Percentiles rank a stretch among this genome's conserved stretches.
These are phyloP conservation scores for Melocanna baccifera DNA, from an alignment of 176 grass and related monocot genomes.

Conservation along the genomic window DNA sequence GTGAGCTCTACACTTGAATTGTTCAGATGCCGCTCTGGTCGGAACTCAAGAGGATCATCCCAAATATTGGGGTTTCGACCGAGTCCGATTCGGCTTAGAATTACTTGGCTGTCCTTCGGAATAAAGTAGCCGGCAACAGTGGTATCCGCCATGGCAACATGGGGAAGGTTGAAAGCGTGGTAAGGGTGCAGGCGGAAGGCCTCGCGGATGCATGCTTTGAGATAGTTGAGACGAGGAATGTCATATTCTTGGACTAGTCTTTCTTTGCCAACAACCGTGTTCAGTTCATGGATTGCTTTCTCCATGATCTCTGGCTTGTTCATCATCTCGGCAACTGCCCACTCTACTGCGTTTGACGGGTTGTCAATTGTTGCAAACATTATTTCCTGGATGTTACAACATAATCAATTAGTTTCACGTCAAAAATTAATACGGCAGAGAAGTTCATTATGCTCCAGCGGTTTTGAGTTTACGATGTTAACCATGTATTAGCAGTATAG, in stretches of 20 bases:
- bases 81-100: conserved; percentile 32
- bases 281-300: conserved; percentile 27
- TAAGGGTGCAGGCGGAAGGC: conserved; percentile 46
- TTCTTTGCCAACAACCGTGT: conserved; percentile 14
- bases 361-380: conserved; percentile 34
- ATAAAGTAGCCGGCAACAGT: conserved; percentile 31
- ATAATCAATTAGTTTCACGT: no score
- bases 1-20: neutral
- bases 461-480: no score
- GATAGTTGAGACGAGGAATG: conserved; percentile 26
- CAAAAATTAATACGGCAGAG: no score
- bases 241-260: conserved; percentile 20
- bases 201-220: conserved; percentile 39
- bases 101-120: conserved; percentile 32
- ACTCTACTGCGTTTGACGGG: conserved; percentile 33
- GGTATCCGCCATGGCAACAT: conserved; percentile 29
- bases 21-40: conserved; percentile 23
- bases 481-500: no score
- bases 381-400: conserved; percentile 10
- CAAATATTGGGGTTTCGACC: conserved; percentile 40
- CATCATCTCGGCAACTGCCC: conserved; percentile 38
- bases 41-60: conserved; percentile 36
- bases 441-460: no score
- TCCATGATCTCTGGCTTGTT: conserved; percentile 20
- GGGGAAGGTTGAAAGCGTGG: conserved; percentile 42